Evolutionary conservation across 306 rosid genomes (phyloP).

Genomic region (Vigna mungo): DNA sequence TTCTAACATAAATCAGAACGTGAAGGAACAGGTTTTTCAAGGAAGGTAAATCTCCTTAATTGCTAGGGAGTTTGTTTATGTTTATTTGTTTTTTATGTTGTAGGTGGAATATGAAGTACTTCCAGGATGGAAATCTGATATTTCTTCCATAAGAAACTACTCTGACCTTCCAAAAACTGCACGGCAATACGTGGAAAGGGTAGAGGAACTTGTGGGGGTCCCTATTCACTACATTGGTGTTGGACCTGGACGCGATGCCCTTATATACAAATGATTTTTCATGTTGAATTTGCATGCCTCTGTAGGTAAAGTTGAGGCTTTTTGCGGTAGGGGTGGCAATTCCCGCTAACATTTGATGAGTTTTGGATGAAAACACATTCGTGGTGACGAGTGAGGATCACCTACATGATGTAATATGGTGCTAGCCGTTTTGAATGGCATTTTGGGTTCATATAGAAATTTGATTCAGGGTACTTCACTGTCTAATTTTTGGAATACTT

Average conservation of each 20-base stretch:
- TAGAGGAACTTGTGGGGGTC: conserved; percentile 85
- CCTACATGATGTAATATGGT: conserved; percentile 40
- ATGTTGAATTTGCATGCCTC: conserved; percentile 35
- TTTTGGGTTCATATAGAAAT: conserved; percentile 23
- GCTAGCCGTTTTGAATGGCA: conserved; percentile 23
- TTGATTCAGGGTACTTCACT: conserved; percentile 19
- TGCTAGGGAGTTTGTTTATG: conserved; percentile 11
- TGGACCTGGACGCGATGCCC: conserved; percentile 97
- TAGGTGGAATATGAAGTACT: conserved; percentile 90
- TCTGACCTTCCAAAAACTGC: conserved; percentile 91
- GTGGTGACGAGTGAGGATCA: conserved; percentile 49
- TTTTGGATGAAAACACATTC: conserved; percentile 34
- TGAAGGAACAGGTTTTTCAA: conserved; percentile 26
- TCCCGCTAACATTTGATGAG: conserved; percentile 32
- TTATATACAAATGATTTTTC: conserved; percentile 67
- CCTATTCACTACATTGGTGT: conserved; percentile 95
- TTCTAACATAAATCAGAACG: neutral
- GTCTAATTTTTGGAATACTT: conserved; percentile 31
- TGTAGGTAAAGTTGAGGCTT: conserved; percentile 41
- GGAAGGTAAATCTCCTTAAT: neutral
- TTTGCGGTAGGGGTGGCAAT: conserved; percentile 37
- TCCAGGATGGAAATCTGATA: conserved; percentile 91
- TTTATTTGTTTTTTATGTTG: conserved; percentile 32
- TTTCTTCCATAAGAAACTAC: conserved; percentile 80
- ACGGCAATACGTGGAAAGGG: conserved; percentile 76